Base-by-base conservation (phyloP, 805 yeast species). In the Candida jianshihensis region DNA sequence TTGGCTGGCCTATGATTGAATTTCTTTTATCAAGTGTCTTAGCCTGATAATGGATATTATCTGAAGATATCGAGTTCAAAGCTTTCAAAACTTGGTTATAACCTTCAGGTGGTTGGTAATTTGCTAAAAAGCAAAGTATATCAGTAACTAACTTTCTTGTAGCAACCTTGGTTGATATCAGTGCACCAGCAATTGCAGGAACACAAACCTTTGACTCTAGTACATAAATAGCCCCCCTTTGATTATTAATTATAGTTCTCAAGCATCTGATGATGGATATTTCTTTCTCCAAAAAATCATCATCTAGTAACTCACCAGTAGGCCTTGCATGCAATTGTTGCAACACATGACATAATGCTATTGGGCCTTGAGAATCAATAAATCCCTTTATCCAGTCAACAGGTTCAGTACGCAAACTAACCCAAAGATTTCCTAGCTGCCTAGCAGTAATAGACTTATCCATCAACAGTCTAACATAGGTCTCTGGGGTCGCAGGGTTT, bases 371-470 rank as follows among this genome's bases (percentile, higher is more conserved):
- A 30, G 75, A 70, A 35, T 70, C 76, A n/a, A 87, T 67, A 49
- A 92, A 92, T 17, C 66, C 69, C 33, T 74, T 68, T 0, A 86
- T 92, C 97, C 97, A 90, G 26, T 66, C 72, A 17, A 78, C 65
- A 18, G 89, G 88, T 54, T 90, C 97, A 0, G 97, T 87, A 44
- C 97, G 75, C 30, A 90, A 66, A 32, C 95, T 86, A 6, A 92
- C 96, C 83, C 92, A 86, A 35, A 92, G 68, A 47, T 84, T 84
- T 27, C 82, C 85, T 44, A 90, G 64, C 55, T 89, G 86, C 35
- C 74, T 75, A 4, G 76, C 63, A 1, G 83, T 66, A 36, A 89
- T 77, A 22, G 75, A 60, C 48, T 82, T 81, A 26, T 82, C 78
- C 52, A 89, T 70, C 44, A 92, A 68, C 41, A 72, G 71, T 35